A percentile compares a stretch with the other conserved stretches of the same genome.
Evolutionary conservation across 2,329 filamentous ascomycete genomes (phyloP).

Genomic region (Pseudocercospora musae): DNA sequence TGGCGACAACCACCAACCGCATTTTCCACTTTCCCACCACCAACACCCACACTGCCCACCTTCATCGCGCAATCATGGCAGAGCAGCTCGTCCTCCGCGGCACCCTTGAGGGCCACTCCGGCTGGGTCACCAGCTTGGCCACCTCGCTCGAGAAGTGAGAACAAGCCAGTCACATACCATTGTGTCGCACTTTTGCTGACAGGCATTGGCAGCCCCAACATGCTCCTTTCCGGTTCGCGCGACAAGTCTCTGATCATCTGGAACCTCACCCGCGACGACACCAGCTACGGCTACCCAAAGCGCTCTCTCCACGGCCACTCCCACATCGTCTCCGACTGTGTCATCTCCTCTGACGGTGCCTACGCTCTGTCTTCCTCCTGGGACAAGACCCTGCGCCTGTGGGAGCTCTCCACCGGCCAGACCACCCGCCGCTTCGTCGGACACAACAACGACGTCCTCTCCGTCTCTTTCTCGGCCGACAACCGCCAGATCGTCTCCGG

Average conservation of each 20-base stretch:
- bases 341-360: slow-evolving; percentile 98
- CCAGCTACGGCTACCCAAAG: slow-evolving; percentile 98
- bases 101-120: slow-evolving; percentile 77
- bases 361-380: slow-evolving; percentile 98
- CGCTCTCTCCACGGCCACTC: slow-evolving; percentile 98
- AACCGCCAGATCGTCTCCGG: slow-evolving; percentile 99
- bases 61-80: slow-evolving; percentile 32
- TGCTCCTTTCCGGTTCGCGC: slow-evolving; percentile 95
- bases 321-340: slow-evolving; percentile 99
- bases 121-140: slow-evolving; percentile 98
- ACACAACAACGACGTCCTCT: slow-evolving; percentile 99
- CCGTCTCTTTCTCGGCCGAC: slow-evolving; percentile 99
- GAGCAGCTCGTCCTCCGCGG: slow-evolving; percentile 45
- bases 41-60: not conserved
- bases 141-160: slow-evolving; percentile 94
- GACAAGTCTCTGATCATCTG: slow-evolving; percentile 99
- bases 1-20: not conserved
- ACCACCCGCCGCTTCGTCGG: slow-evolving; percentile 98
- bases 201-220: slow-evolving; percentile 72
- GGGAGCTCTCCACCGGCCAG: slow-evolving; percentile 95
- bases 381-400: slow-evolving; percentile 99
- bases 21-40: not conserved
- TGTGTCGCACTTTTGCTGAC: slow-evolving; percentile 12
- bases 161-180: slow-evolving; percentile 4
- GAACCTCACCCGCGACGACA: slow-evolving; percentile 99